Evolutionary conservation across 2,329 filamentous ascomycete genomes (phyloP).

Genomic region (Fusarium oligoseptatum): DNA sequence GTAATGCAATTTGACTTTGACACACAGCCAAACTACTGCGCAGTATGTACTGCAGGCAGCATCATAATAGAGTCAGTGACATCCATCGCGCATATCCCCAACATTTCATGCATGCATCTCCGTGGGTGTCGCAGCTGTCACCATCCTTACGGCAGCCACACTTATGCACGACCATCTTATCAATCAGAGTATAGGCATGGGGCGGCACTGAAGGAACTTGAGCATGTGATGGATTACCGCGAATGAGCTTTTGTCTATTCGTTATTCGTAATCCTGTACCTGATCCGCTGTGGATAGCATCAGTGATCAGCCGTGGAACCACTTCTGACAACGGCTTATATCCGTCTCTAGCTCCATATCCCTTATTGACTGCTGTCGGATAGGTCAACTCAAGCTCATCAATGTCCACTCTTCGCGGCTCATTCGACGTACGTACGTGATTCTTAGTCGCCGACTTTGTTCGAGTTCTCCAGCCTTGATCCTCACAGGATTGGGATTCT

Average conservation of each 20-base stretch:
- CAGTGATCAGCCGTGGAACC: background rate
- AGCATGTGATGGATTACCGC: background rate
- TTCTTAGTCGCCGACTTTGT: background rate
- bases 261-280: background rate
- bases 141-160: background rate
- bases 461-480: background rate
- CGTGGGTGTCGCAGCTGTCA: background rate
- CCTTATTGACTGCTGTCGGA: background rate
- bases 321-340: background rate
- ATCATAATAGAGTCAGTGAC: background rate
- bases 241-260: background rate
- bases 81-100: background rate
- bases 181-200: background rate
- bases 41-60: no score
- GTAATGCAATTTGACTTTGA: background rate
- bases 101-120: background rate
- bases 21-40: no score
- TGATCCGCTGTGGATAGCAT: background rate
- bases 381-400: background rate
- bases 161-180: background rate
- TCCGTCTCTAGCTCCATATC: background rate
- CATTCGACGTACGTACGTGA: background rate
- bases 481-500: background rate
- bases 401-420: background rate
- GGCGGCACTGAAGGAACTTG: background rate